These are phyloP conservation scores for Marsdenia floribunda DNA, from an alignment of 257 asterid species.

Conservation along the genomic window DNA sequence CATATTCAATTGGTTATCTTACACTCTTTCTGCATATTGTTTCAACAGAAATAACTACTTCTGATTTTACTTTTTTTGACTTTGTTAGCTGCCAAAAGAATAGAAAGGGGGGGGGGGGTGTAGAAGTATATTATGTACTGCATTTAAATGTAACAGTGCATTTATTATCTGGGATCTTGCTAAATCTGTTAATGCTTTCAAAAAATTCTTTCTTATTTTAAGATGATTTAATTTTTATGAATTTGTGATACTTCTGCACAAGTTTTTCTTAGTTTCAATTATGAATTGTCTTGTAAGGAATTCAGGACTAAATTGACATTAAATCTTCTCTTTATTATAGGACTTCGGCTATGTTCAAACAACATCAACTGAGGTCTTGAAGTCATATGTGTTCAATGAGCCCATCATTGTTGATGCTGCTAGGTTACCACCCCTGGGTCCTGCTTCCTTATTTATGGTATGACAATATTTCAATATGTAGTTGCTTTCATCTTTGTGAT, in stretches of 20 bases:
- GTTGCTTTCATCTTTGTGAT: neutral
- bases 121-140: neutral
- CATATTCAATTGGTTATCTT: neutral
- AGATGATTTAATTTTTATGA: neutral
- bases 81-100: no score
- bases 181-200: neutral
- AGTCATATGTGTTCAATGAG: slow-evolving; percentile 89
- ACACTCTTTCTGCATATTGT: neutral
- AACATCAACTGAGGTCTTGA: slow-evolving; percentile 93
- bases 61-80: neutral
- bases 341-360: slow-evolving; percentile 98
- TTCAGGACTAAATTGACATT: slow-evolving; percentile 6
- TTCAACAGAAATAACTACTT: neutral
- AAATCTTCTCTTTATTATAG: slow-evolving; percentile 38
- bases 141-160: neutral
- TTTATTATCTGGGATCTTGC: neutral
- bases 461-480: slow-evolving; percentile 17
- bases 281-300: neutral
- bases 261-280: neutral
- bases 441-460: slow-evolving; percentile 95
- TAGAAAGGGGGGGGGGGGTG: no score
- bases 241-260: neutral
- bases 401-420: slow-evolving; percentile 94
- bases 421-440: slow-evolving; percentile 85
- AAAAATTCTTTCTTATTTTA: neutral